Percentiles rank a stretch among this genome's conserved stretches.
Conservation (phyloP, 108 stramenopile species). For the Pseudonitzschia pungens region DNA sequence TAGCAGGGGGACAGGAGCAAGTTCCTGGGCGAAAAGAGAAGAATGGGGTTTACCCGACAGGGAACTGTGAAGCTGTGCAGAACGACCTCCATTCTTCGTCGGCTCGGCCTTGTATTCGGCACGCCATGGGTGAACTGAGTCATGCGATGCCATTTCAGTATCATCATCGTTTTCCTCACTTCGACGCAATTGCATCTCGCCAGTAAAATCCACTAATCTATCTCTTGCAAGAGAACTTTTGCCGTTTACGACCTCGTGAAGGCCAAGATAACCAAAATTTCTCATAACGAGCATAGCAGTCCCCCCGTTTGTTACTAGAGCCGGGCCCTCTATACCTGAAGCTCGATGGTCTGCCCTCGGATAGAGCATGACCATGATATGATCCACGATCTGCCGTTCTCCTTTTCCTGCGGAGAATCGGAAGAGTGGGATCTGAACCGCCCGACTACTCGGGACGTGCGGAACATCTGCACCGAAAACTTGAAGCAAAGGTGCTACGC, state of each 20-base stretch:
- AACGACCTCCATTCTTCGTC: constrained; percentile 62
- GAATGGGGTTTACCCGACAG: constrained; percentile 14
- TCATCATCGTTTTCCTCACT: constrained; percentile 22
- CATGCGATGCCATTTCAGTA: constrained; percentile 7
- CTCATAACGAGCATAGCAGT: constrained; percentile 85
- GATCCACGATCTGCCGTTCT: constrained; percentile 74
- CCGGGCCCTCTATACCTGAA: constrained; percentile 57
- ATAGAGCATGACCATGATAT: constrained; percentile 84
- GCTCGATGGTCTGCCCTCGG: constrained; percentile 50
- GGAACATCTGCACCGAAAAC: constrained; percentile 78
- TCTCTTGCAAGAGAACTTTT: constrained; percentile 76
- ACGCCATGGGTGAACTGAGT: constrained; percentile 44
- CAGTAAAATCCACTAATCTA: constrained; percentile 81
- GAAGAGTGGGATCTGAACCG: constrained; percentile 85
- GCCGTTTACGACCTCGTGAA: constrained; percentile 72
- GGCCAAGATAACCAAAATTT: constrained; percentile 85
- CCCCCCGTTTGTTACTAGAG: constrained; percentile 77
- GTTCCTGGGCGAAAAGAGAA: constrained; percentile 69
- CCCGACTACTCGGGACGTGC: constrained; percentile 64
- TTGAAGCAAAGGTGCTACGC: constrained; percentile 80
- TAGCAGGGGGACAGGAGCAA: constrained; percentile 64
- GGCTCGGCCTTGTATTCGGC: constrained; percentile 60
- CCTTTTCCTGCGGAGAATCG: constrained; percentile 71
- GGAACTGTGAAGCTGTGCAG: neutral
- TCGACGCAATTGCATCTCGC: constrained; percentile 68